Conservation (phyloP, 2,329 filamentous ascomycete genomes). For the Achaetomium macrosporum region DNA sequence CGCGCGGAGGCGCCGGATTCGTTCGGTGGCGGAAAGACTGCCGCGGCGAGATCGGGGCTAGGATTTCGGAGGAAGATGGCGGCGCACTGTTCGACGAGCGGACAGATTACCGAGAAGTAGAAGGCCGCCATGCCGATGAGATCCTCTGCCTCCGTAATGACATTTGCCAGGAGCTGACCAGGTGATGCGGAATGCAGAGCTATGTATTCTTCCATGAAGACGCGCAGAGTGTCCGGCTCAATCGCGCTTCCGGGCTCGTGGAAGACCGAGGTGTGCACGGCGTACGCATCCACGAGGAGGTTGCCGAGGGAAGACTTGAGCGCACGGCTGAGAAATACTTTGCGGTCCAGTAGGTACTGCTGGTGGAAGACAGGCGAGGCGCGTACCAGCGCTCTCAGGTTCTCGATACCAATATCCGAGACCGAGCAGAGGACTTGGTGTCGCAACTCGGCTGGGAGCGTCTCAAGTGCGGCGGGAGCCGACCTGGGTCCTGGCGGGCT, state of each 20-base stretch:
- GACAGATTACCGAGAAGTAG: not conserved
- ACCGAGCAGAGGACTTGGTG: conserved; percentile 19
- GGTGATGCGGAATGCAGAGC: not conserved
- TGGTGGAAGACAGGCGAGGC: conserved; percentile 26
- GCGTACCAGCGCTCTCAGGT: conserved; percentile 22
- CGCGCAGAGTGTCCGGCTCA: not conserved
- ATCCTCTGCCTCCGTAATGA: not conserved
- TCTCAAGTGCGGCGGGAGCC: not conserved
- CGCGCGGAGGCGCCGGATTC: conserved; percentile 5
- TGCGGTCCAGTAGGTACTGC: conserved; percentile 25
- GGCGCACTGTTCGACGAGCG: not conserved
- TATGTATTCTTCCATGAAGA: not conserved
- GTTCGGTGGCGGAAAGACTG: not conserved
- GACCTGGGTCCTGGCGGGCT: too few species aligned
- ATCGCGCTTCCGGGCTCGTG: not conserved
- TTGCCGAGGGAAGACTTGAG: conserved; percentile 20
- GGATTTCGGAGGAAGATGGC: not conserved
- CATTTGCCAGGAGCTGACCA: not conserved
- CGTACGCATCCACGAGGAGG: conserved; percentile 14
- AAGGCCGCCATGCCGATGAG: not conserved
- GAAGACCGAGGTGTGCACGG: conserved; percentile 2
- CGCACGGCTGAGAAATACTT: conserved; percentile 17
- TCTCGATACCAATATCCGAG: conserved; percentile 11
- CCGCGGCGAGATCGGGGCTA: not conserved
- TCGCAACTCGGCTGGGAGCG: conserved; percentile 25